Conservation (phyloP, 257 asterid species). For the Coffea eugenioides region DNA sequence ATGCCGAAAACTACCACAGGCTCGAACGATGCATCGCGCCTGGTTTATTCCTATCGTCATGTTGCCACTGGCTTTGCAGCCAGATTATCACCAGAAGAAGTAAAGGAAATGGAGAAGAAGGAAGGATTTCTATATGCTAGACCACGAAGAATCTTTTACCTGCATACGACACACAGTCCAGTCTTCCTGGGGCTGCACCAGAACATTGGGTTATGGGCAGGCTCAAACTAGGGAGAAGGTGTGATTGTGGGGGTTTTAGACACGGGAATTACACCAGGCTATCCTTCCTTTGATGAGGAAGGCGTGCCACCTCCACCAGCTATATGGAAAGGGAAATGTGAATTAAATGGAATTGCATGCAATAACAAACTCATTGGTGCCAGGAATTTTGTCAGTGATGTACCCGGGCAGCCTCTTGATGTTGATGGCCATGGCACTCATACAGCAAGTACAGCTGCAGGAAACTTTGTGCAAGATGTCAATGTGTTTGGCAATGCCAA, state of each 20-base stretch:
- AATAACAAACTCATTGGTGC: slow-evolving; percentile 13
- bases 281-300: slow-evolving; percentile 5
- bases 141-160: neutral
- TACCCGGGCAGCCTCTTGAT: neutral
- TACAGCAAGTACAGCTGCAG: slow-evolving; percentile 10
- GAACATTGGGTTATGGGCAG: slow-evolving; percentile 4
- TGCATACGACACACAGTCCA: slow-evolving; percentile 11
- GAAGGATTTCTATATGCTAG: neutral
- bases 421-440: neutral
- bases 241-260: slow-evolving; percentile 2
- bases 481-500: slow-evolving; percentile 13
- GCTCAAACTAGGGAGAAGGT: neutral
- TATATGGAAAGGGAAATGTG: slow-evolving; percentile 12
- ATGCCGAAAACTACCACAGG: neutral
- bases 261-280: neutral
- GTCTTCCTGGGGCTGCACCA: slow-evolving; percentile 1
- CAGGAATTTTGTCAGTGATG: neutral
- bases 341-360: neutral
- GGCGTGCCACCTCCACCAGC: slow-evolving; percentile 8
- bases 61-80: neutral
- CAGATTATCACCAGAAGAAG: neutral
- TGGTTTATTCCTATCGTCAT: neutral
- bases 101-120: neutral
- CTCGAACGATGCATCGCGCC: neutral
- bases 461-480: neutral